Percentiles rank a stretch among this genome's conserved stretches.
These are phyloP conservation scores for Solanum hybrid DNA, from an alignment of 305 asterid species.

Conservation along the genomic window DNA sequence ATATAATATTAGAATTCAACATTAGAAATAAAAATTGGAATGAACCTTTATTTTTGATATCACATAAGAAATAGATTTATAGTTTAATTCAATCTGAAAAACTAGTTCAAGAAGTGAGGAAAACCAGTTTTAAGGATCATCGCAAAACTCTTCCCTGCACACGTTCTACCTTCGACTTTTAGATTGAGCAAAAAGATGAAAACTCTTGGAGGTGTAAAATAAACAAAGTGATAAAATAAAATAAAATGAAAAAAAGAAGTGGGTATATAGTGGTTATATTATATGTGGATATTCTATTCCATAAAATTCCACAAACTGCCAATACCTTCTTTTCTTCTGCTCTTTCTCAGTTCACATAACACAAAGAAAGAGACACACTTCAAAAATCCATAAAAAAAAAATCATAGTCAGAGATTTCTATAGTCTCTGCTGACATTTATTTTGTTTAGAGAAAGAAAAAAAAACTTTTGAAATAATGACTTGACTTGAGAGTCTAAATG, in stretches of 20 bases:
- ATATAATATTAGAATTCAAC: no score
- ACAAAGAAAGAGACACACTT: not conserved
- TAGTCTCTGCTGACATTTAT: not conserved
- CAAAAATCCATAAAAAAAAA: not conserved
- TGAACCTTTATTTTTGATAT: not conserved
- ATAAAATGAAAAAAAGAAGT: not conserved
- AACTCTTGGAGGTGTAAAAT: no score
- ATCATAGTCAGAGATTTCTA: not conserved
- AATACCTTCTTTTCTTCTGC: not conserved
- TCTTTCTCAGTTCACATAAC: not conserved
- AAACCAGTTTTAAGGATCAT: not conserved
- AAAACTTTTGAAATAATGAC: not conserved
- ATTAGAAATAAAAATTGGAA: no score
- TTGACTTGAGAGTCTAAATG: not conserved
- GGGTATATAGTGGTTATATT: not conserved
- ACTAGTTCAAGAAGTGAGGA: no score
- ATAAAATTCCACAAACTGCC: not conserved
- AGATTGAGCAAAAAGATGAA: not conserved
- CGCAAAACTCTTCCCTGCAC: not conserved
- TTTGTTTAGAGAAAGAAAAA: not conserved
- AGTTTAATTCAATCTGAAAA: no score
- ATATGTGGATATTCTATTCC: not conserved
- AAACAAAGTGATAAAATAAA: no score
- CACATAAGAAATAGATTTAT: no score
- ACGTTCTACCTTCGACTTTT: not conserved